Percentiles rank a stretch among this genome's conserved stretches.
Evolutionary conservation across 2,329 filamentous ascomycete genomes (phyloP).

Genomic region (Epichloe aotearoae): DNA sequence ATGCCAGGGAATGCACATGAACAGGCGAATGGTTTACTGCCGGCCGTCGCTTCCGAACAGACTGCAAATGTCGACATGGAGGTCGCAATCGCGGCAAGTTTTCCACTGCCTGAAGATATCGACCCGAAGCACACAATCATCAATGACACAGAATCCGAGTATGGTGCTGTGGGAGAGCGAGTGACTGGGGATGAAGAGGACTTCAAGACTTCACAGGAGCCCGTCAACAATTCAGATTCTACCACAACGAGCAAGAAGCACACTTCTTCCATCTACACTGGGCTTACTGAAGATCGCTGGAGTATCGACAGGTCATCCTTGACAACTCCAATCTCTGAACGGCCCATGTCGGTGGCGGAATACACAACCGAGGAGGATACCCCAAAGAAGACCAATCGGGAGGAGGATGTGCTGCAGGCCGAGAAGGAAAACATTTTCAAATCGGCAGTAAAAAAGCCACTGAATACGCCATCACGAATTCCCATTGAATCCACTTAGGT

Average conservation of each 20-base stretch:
- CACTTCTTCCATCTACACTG: conserved; percentile 25
- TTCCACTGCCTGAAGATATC: conserved; percentile 3
- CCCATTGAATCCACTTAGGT: background rate
- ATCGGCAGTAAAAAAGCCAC: background rate
- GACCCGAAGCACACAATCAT: background rate
- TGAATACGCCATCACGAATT: background rate
- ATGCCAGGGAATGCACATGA: background rate
- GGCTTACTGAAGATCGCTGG: conserved; percentile 23
- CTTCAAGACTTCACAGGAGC: background rate
- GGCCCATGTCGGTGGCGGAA: conserved; percentile 19
- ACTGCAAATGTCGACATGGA: background rate
- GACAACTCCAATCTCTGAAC: conserved; percentile 26
- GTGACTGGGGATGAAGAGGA: conserved; percentile 2
- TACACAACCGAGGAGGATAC: conserved; percentile 19
- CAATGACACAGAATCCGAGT: background rate
- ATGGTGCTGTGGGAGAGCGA: background rate
- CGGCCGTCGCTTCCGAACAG: background rate
- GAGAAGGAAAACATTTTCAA: background rate
- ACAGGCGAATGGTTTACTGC: background rate
- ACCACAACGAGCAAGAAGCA: conserved; percentile 19
- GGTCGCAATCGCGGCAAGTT: background rate
- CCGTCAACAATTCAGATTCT: conserved; percentile 16
- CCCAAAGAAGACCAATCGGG: conserved; percentile 15
- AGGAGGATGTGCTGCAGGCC: conserved; percentile 7
- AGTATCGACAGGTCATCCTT: conserved; percentile 24